These are phyloP conservation scores for Buddleja alternifolia DNA, from an alignment of 257 asterid species.

Conservation along the genomic window DNA sequence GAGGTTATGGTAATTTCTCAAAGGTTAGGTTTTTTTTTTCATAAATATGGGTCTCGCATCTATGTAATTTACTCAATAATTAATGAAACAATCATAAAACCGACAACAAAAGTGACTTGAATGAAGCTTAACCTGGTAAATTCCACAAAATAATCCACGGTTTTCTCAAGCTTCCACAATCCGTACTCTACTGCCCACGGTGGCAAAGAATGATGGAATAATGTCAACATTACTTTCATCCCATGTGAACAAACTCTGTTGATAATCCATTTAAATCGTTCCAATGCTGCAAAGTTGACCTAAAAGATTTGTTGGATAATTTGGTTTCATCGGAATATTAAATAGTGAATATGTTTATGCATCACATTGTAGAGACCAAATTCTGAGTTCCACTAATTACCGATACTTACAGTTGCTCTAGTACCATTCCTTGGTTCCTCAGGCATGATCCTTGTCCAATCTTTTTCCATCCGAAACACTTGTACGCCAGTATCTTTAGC, in stretches of 20 bases:
- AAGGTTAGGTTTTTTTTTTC: too few relatives aligned
- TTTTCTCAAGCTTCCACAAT: slow-evolving; percentile 93
- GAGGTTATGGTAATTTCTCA: too few relatives aligned
- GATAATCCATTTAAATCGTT: slow-evolving; percentile 92
- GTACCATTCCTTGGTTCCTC: slow-evolving; percentile 72
- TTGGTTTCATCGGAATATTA: too few relatives aligned
- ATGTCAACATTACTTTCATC: slow-evolving; percentile 95
- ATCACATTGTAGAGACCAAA: too few relatives aligned
- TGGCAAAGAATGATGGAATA: slow-evolving; percentile 97
- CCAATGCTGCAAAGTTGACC: slow-evolving; percentile 93
- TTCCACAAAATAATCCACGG: slow-evolving; percentile 82
- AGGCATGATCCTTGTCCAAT: slow-evolving; percentile 98
- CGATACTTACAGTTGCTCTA: slow-evolving; percentile 58
- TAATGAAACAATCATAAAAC: background rate
- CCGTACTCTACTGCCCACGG: slow-evolving; percentile 99
- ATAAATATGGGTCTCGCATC: too few relatives aligned
- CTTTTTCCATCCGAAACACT: slow-evolving; percentile 94
- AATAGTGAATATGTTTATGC: background rate
- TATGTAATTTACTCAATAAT: too few relatives aligned
- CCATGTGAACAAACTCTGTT: slow-evolving; percentile 78
- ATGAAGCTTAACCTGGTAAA: slow-evolving; percentile 72
- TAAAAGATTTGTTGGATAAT: slow-evolving; percentile 26
- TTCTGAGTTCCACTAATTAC: background rate
- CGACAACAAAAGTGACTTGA: background rate
- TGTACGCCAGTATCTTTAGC: slow-evolving; percentile 90